phyloP scores from a whole-genome alignment of 2,329 filamentous ascomycete species.

The Daldinia sp. region DNA sequence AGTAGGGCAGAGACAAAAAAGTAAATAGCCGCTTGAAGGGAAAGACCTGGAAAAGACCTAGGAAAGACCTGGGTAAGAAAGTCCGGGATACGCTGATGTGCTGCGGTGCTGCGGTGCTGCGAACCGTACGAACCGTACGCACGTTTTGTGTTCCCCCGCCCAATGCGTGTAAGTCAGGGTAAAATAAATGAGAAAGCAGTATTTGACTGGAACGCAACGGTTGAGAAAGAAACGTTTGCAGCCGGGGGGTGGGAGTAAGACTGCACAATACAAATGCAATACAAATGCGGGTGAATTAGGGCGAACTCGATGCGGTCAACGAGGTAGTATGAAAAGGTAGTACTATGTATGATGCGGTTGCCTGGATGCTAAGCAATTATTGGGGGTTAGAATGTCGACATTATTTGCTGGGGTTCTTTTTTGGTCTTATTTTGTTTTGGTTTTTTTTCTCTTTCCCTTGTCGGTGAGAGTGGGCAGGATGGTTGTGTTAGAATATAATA shows the following conservation, averaged over 20 bases:
- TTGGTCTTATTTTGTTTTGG: background rate
- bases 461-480: conserved; percentile 36
- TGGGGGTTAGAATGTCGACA: conserved; percentile 30
- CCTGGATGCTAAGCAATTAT: conserved; percentile 39
- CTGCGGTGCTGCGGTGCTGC: background rate
- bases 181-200: conserved; percentile 12
- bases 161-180: conserved; percentile 13
- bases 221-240: conserved; percentile 34
- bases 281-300: conserved; percentile 12
- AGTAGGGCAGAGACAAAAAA: conserved; percentile 10
- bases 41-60: conserved; percentile 31
- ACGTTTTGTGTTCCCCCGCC: conserved; percentile 28
- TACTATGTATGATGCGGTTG: conserved; percentile 31
- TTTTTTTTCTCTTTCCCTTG: conserved; percentile 7
- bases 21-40: conserved; percentile 32
- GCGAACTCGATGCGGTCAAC: conserved; percentile 30
- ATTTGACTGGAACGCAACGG: conserved; percentile 32
- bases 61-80: conserved; percentile 37
- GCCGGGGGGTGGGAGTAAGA: conserved; percentile 13
- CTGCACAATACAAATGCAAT: conserved; percentile 11
- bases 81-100: conserved; percentile 23
- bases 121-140: conserved; percentile 8
- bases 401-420: conserved; percentile 28
- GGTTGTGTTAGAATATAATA: conserved; percentile 15
- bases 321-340: conserved; percentile 16